A percentile compares a stretch with the other conserved stretches of the same genome.
phyloP scores from a whole-genome alignment of 1,139 yeast genomes.

The Suhomyces atakaporum region DNA sequence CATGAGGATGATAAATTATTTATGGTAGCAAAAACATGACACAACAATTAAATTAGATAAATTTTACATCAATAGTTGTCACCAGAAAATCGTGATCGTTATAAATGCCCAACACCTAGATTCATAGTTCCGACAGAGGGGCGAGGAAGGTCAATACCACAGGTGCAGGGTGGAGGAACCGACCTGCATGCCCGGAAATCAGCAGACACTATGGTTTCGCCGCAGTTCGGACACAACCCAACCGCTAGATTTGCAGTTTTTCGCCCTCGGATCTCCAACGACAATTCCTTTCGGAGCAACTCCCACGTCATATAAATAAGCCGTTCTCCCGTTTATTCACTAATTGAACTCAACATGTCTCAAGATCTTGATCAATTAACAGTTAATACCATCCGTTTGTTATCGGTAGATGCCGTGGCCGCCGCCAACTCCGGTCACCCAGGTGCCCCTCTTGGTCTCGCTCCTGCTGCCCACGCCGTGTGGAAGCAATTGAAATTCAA shows the following conservation, averaged over 20 bases:
- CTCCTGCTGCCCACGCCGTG: conserved; percentile 70
- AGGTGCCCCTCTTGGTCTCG: conserved; percentile 98
- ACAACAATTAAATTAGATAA: too few relatives aligned
- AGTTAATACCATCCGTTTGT: conserved; percentile 84
- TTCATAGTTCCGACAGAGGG: not conserved
- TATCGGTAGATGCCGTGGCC: conserved; percentile 86
- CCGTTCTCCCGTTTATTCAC: not conserved
- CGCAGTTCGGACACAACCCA: conserved; percentile 1
- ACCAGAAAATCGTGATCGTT: conserved; percentile 2
- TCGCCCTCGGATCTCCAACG: conserved; percentile 11
- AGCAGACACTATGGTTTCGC: too few relatives aligned
- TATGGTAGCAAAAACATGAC: too few relatives aligned
- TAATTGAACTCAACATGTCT: conserved; percentile 23
- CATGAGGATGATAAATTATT: not conserved
- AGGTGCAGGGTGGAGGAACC: too few relatives aligned
- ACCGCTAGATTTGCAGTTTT: conserved; percentile 2
- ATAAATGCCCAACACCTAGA: conserved; percentile 4
- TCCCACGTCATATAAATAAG: conserved; percentile 5
- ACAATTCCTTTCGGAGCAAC: conserved; percentile 10
- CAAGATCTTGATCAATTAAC: conserved; percentile 66
- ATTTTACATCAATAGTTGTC: too few relatives aligned
- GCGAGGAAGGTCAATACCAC: too few relatives aligned
- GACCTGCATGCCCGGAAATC: too few relatives aligned
- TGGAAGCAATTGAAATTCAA: conserved; percentile 83
- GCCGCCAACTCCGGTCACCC: conserved; percentile 98